Evolutionary conservation across 169 alveolate species (phyloP).

Genomic region (Cryptosporidium felis): DNA sequence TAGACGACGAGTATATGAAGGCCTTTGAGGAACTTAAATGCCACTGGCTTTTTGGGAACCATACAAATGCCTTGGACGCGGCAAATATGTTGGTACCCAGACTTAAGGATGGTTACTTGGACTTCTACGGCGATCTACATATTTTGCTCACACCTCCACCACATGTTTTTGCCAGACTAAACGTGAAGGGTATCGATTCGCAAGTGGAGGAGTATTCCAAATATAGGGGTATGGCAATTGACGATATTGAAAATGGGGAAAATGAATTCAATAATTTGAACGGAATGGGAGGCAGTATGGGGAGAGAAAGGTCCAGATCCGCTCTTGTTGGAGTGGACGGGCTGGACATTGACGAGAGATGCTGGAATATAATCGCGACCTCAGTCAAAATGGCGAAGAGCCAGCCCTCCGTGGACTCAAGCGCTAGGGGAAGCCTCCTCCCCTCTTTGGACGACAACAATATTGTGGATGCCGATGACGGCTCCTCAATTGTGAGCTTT

Average conservation of each 20-base stretch:
- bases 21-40: slow-evolving; percentile 68
- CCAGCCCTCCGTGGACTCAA: slow-evolving; percentile 63
- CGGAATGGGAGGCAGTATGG: slow-evolving; percentile 44
- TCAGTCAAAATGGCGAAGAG: slow-evolving; percentile 71
- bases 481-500: slow-evolving; percentile 36
- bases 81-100: slow-evolving; percentile 57
- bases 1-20: slow-evolving; percentile 66
- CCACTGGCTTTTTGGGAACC: slow-evolving; percentile 66
- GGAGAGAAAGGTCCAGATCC: slow-evolving; percentile 68
- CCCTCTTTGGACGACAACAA: slow-evolving; percentile 30
- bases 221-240: slow-evolving; percentile 1
- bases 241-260: slow-evolving; percentile 39
- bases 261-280: slow-evolving; percentile 21
- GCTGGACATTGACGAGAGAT: slow-evolving; percentile 56
- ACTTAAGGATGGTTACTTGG: slow-evolving; percentile 54
- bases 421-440: slow-evolving; percentile 66
- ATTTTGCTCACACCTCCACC: slow-evolving; percentile 66
- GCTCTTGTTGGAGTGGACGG: slow-evolving; percentile 71
- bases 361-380: slow-evolving; percentile 68
- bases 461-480: slow-evolving; percentile 9
- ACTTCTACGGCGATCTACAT: slow-evolving; percentile 62
- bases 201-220: slow-evolving; percentile 12
- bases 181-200: slow-evolving; percentile 64
- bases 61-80: slow-evolving; percentile 64
- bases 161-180: slow-evolving; percentile 68